Conservation (phyloP, 371 early-diverging fungal species). For the Circinella umbellata region DNA sequence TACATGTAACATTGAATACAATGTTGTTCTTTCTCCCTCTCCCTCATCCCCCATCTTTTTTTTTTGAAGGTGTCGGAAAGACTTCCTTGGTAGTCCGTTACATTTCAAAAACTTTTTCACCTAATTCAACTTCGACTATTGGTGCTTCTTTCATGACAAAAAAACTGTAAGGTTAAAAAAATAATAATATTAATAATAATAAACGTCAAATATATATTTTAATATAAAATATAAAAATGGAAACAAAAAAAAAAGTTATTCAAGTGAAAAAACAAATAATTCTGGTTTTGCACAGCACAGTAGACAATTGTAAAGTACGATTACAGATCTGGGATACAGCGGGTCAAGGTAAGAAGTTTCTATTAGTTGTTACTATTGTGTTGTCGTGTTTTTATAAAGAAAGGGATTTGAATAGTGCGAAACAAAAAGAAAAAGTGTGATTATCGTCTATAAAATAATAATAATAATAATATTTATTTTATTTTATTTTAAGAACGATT, state of each 20-base stretch:
- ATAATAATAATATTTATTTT: no score
- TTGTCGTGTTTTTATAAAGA: not conserved
- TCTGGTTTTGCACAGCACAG: constrained; percentile 45
- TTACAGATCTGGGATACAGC: constrained; percentile 79
- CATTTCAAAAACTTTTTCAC: constrained; percentile 78
- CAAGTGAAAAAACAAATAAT: not conserved
- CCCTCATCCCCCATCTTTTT: no score
- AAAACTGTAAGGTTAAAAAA: constrained; percentile 70
- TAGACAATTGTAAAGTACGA: constrained; percentile 70
- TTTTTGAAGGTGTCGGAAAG: constrained; percentile 73
- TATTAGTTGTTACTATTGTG: not conserved
- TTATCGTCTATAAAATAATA: no score
- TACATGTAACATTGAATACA: no score
- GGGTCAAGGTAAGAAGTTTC: constrained; percentile 67
- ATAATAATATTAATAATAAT: no score
- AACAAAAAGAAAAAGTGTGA: no score
- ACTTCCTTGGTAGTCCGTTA: constrained; percentile 84
- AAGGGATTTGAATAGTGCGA: not conserved
- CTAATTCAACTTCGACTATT: constrained; percentile 81
- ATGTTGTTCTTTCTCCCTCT: no score
- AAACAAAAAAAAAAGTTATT: not conserved
- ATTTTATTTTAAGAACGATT: no score
- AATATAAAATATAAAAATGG: no score
- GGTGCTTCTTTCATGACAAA: constrained; percentile 85
- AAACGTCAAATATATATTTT: no score